Percentiles rank a stretch among this genome's conserved stretches.
These are phyloP conservation scores for Penicillium verhagenii DNA, from an alignment of 495 filamentous ascomycete genomes.

Conservation along the genomic window DNA sequence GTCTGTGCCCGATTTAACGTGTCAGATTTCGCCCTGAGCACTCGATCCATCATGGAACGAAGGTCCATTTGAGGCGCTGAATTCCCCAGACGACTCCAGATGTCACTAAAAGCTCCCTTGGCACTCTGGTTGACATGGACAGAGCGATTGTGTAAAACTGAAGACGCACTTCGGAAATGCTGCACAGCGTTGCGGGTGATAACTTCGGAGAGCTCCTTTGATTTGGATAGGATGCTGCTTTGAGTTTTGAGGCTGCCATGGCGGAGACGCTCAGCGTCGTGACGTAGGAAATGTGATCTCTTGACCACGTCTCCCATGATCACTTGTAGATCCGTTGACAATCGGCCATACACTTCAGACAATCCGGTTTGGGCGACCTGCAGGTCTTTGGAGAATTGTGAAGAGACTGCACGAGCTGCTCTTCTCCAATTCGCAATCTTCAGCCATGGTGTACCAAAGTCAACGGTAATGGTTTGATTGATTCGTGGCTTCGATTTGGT, in stretches of 20 bases:
- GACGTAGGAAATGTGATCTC: constrained; percentile 37
- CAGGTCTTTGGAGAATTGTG: constrained; percentile 43
- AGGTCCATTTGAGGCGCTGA: constrained; percentile 29
- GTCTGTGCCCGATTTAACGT: constrained; percentile 40
- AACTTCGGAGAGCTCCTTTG: constrained; percentile 37
- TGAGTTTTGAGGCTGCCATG: constrained; percentile 24
- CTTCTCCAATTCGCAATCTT: constrained; percentile 58
- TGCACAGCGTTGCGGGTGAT: constrained; percentile 37
- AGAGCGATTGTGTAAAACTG: constrained; percentile 30
- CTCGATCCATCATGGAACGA: constrained; percentile 27
- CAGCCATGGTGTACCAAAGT: constrained; percentile 63
- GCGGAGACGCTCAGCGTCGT: constrained; percentile 31
- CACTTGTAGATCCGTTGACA: constrained; percentile 51
- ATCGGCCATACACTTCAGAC: constrained; percentile 40
- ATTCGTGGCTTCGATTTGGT: constrained; percentile 51
- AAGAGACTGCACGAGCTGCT: constrained; percentile 42
- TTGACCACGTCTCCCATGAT: constrained; percentile 49
- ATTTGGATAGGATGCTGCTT: constrained; percentile 33
- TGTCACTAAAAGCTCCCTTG: constrained; percentile 27
- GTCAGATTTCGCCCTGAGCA: constrained; percentile 33
- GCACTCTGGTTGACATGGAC: constrained; percentile 32
- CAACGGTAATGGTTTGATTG: constrained; percentile 53
- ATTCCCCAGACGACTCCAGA: constrained; percentile 30
- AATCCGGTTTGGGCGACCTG: constrained; percentile 44
- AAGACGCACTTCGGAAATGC: constrained; percentile 32